Base-by-base conservation (phyloP, 768 basidiomycete species). In the Podaxis pistillaris region DNA sequence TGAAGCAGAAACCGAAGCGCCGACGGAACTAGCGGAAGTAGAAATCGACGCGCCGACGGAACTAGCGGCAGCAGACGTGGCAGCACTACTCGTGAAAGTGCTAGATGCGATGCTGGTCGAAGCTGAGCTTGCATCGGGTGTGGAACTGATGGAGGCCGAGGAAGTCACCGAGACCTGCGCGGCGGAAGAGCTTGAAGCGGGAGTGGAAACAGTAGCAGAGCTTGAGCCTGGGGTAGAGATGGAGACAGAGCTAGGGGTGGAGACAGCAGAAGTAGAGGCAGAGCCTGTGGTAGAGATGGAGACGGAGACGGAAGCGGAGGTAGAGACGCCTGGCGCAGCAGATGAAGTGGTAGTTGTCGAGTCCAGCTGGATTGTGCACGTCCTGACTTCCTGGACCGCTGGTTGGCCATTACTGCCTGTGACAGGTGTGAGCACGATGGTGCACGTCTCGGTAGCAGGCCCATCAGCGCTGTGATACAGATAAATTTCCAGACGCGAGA, bases 381-480 rank as follows among this genome's bases (percentile, higher is more conserved):
- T 79, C 66, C 75, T 75, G 53, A 86, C 81, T 66, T 87, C 81
- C 67, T 79, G 74, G 22, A 87, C 76, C 13, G 78, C 79, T 47
- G 75, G 74, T n/a, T 79, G 67, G 17, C 86, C 87, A 65, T 80
- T 74, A 3, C 72, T 69, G 66, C 79, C 82, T 56, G 76, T 81
- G 49, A 82, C 77, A 5, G 84, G 86, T 3, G 82, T 86, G 52
- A 88, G 76, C 9, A 83, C 82, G 53, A 86, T 74, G 9, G 80
- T 76, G 69, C 88, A 90, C n/a, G 80, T 85, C 74, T 86, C 78
- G 46, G 77, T 83, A 71, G 86, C 74, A 30, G 73, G 71, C 17
- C 87, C 87, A 60, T 78, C 74, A 50, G 78, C 61, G 57, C 86
- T 87, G 64, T 56, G 33, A 68, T 56, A 59, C 67, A 55, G 64